A percentile compares a stretch with the other conserved stretches of the same genome.
phyloP scores from a whole-genome alignment of 208 protist species.

The Strigomonas culicis region DNA sequence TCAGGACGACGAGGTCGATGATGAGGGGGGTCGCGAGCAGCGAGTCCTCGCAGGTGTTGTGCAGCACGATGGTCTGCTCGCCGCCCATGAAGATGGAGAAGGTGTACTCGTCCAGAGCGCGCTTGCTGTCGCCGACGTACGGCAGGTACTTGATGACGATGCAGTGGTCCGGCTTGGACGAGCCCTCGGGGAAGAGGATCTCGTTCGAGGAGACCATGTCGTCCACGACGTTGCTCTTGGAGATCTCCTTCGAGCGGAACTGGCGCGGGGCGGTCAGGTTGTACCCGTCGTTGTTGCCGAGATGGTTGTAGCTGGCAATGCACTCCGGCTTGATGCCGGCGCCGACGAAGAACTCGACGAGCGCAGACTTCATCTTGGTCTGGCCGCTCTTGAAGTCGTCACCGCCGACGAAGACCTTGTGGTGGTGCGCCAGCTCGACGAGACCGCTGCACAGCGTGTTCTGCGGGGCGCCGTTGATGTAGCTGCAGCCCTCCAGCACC shows the following conservation, averaged over 20 bases:
- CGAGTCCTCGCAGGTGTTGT: constrained; percentile 99
- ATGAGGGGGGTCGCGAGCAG: constrained; percentile 98
- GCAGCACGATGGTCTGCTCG: constrained; percentile 92
- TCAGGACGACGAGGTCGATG: constrained; percentile 96
- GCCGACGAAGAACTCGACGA: constrained; percentile 97
- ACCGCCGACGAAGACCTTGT: constrained; percentile 94
- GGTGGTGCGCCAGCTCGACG: constrained; percentile 89
- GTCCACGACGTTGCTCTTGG: constrained; percentile 98
- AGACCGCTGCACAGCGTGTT: constrained; percentile 98
- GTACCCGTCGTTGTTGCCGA: constrained; percentile 99
- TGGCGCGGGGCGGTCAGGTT: constrained; percentile 95
- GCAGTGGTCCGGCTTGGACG: constrained; percentile 96
- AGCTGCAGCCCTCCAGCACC: constrained; percentile 96
- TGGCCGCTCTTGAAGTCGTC: constrained; percentile 99
- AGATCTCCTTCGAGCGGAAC: constrained; percentile 99
- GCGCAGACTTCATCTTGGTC: constrained; percentile 99
- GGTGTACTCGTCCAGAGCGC: constrained; percentile 99
- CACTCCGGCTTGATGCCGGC: constrained; percentile 90
- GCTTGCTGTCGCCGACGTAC: constrained; percentile 96
- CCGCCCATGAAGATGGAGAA: constrained; percentile 98
- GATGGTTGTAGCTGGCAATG: constrained; percentile 92
- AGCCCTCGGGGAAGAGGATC: constrained; percentile 92
- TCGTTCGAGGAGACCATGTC: constrained; percentile 98
- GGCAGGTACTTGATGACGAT: constrained; percentile 99
- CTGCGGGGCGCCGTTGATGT: constrained; percentile 99